Evolutionary conservation across 805 yeast genomes (phyloP).

Genomic region (Candida alai): DNA sequence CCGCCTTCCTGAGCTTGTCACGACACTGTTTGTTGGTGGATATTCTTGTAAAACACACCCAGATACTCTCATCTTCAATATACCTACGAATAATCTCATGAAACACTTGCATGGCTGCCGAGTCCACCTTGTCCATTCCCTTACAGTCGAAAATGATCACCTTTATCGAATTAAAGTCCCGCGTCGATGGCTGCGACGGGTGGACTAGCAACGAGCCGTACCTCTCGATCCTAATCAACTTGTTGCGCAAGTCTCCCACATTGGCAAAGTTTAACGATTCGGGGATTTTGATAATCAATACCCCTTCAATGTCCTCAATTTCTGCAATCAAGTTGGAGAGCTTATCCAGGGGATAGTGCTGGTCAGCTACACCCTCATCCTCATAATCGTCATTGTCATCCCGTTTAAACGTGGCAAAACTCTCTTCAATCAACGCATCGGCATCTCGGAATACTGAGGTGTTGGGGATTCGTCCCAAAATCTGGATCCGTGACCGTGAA

Average conservation of each 20-base stretch:
- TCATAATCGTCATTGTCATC: conserved; percentile 10
- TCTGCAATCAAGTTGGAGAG: conserved; percentile 21
- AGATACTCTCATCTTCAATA: conserved; percentile 44
- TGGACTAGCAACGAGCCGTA: conserved; percentile 74
- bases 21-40: conserved; percentile 47
- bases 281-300: conserved; percentile 74
- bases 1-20: conserved; percentile 49
- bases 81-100: conserved; percentile 57
- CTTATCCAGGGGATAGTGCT: conserved; percentile 8
- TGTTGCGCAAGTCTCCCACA: conserved; percentile 66
- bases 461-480: conserved; percentile 54
- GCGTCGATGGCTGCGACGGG: conserved; percentile 62
- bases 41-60: conserved; percentile 59
- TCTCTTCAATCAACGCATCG: conserved; percentile 51
- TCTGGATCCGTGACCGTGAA: conserved; percentile 78
- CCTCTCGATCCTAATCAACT: conserved; percentile 66
- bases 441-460: conserved; percentile 61
- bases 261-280: conserved; percentile 90
- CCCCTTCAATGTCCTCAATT: conserved; percentile 57
- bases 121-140: conserved; percentile 79
- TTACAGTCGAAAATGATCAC: conserved; percentile 70
- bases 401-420: conserved; percentile 23
- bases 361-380: not conserved
- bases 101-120: conserved; percentile 74
- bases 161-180: conserved; percentile 42